Evolutionary conservation across 208 protist species (phyloP), one percentile per base, ranked within the genome.

Genomic region (Novymonas esmeraldas): DNA sequence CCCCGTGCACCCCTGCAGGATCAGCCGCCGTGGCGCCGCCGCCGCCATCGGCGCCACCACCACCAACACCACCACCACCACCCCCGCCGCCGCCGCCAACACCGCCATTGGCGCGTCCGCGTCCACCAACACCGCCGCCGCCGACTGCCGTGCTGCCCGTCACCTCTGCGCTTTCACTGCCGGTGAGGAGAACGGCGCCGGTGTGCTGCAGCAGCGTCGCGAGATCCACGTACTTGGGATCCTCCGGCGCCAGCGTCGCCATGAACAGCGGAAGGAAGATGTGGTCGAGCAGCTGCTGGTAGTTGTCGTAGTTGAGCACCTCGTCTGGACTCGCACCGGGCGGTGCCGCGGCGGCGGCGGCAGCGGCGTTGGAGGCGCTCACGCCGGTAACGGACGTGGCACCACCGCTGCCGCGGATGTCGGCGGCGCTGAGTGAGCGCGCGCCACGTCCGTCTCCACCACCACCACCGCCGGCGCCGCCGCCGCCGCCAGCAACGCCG

Each of bases 251-350:
- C 20, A 95, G 59, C 18, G 98, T 98, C 0, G 97, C 98, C 63
- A 98, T 90, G 58, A 99, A 99, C 7, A 99, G 90, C 0, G 98
- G 99, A 7, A 91, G 69, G 73, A 99, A 99, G 20, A 99, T 62
- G 76, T 97, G 97, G 45, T 98, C 84, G 2, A 99, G 64, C 50
- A 99, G 84, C 64, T 99, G 87, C 64, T 98, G 79, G 52, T 99
- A 99, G 60, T 78, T 95, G 34, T 93, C 89, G 42, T 98, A 87
- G 26, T 38, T 60, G 41, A 73, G 41, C 41, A 70, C 42, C 34
- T 72, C 66, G 2, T 68, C 61, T 1, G 60, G 51, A n/a, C 26
- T 33, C 26, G 64, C 48, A 18, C 52, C 64, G 22, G 62, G 34
- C 14, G 62, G 65, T 11, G 11, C 7, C 36, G 36, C 36, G 39